phyloP scores from a whole-genome alignment of 805 yeast species.

The Starmerella bombicola region DNA sequence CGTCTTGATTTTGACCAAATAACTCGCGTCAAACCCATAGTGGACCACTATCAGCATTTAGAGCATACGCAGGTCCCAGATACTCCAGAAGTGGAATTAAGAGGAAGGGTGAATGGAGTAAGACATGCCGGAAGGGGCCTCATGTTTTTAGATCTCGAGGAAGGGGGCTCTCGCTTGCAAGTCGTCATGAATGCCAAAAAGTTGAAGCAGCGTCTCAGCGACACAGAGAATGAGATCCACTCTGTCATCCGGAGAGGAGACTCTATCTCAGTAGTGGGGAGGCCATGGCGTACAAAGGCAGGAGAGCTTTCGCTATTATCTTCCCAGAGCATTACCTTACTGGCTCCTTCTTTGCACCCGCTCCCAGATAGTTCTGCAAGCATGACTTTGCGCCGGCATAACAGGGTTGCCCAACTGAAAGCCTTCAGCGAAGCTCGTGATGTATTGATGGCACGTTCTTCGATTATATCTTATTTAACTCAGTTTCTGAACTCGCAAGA shows the following conservation, averaged over 20 bases:
- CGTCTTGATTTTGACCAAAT: constrained; percentile 1
- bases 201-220: constrained; percentile 29
- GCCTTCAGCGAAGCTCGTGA: constrained; percentile 43
- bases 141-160: constrained; percentile 57
- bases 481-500: constrained; percentile 35
- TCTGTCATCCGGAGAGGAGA: constrained; percentile 56
- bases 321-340: constrained; percentile 36
- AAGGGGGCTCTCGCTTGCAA: constrained; percentile 41
- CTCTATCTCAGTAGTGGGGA: constrained; percentile 50
- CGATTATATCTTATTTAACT: constrained; percentile 46
- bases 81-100: constrained; percentile 12
- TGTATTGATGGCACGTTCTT: constrained; percentile 40
- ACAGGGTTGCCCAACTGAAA: constrained; percentile 63
- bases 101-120: constrained; percentile 47
- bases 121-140: constrained; percentile 58
- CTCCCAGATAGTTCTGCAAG: constrained; percentile 54
- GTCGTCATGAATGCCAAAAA: constrained; percentile 45
- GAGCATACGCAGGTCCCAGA: constrained; percentile 11
- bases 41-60: background rate
- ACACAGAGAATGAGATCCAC: constrained; percentile 33
- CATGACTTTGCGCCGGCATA: constrained; percentile 43
- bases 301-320: constrained; percentile 69
- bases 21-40: constrained; percentile 4
- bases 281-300: constrained; percentile 59
- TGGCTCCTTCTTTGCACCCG: constrained; percentile 59